Conservation (phyloP, 306 rosid genomes). For the Canavalia ensiformis region DNA sequence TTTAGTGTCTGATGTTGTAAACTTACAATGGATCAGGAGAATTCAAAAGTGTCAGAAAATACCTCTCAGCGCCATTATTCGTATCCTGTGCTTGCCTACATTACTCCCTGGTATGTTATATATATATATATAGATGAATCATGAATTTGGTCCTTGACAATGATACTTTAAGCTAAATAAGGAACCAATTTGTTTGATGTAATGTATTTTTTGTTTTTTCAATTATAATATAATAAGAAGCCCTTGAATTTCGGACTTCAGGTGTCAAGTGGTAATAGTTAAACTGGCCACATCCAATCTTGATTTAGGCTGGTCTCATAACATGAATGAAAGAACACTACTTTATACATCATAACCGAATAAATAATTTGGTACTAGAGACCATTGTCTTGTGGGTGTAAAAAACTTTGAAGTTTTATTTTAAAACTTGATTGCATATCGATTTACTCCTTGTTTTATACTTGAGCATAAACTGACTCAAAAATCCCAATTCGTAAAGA, state of each 20-base stretch:
- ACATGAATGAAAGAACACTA: constrained; percentile 9
- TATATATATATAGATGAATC: background rate
- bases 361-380: background rate
- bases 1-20: constrained; percentile 20
- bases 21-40: constrained; percentile 64
- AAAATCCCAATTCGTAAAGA: background rate
- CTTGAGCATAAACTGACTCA: background rate
- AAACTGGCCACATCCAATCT: background rate
- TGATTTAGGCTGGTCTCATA: constrained; percentile 22
- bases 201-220: constrained; percentile 1
- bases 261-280: background rate
- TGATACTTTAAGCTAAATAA: background rate
- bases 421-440: background rate
- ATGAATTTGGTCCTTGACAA: constrained; percentile 1
- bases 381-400: background rate
- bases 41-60: constrained; percentile 67
- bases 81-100: constrained; percentile 86
- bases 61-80: constrained; percentile 62
- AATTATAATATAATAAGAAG: background rate
- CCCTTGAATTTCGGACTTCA: background rate
- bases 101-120: constrained; percentile 87
- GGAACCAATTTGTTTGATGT: background rate
- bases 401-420: constrained; percentile 6
- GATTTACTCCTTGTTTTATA: background rate
- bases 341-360: background rate